Percentiles rank a stretch among this genome's conserved stretches.
These are phyloP conservation scores for Yarrowia deformans DNA, from an alignment of 805 yeast genomes.

Conservation along the genomic window DNA sequence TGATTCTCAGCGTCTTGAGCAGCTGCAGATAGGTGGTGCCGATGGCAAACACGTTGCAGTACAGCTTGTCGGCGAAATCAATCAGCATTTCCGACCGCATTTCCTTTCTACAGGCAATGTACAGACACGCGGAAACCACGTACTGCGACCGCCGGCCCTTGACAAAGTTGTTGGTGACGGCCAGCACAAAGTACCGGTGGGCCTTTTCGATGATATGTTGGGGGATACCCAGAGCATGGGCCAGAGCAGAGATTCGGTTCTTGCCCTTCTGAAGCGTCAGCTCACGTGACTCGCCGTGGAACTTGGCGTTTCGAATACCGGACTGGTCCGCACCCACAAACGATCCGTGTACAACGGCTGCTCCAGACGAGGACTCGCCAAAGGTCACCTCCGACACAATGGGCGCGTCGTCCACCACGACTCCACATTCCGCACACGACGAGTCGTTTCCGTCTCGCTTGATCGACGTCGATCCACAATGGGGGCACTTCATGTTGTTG, in stretches of 20 bases:
- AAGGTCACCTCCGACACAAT: constrained; percentile 95
- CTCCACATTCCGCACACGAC: constrained; percentile 78
- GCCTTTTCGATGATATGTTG: constrained; percentile 88
- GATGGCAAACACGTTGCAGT: constrained; percentile 88
- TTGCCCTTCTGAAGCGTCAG: constrained; percentile 88
- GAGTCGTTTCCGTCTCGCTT: constrained; percentile 36
- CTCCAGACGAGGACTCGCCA: constrained; percentile 91
- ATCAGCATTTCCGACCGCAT: constrained; percentile 94
- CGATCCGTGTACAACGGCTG: constrained; percentile 94
- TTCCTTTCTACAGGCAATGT: constrained; percentile 91
- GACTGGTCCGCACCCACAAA: constrained; percentile 87
- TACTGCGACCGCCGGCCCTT: constrained; percentile 97
- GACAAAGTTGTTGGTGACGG: constrained; percentile 86
- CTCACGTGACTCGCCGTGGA: constrained; percentile 73
- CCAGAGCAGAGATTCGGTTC: constrained; percentile 78
- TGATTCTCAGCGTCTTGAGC: constrained; percentile 83
- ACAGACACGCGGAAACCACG: constrained; percentile 92
- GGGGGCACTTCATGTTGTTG: constrained; percentile 24
- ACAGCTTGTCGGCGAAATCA: constrained; percentile 89
- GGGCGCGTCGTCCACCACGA: constrained; percentile 88
- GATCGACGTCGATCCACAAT: constrained; percentile 35
- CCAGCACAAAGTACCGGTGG: constrained; percentile 85
- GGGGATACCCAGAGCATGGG: constrained; percentile 78
- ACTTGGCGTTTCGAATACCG: constrained; percentile 44
- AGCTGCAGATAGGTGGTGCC: constrained; percentile 95